Base-by-base conservation (phyloP, 2,329 filamentous ascomycete genomes). In the Allantophomopsis cytisporea region DNA sequence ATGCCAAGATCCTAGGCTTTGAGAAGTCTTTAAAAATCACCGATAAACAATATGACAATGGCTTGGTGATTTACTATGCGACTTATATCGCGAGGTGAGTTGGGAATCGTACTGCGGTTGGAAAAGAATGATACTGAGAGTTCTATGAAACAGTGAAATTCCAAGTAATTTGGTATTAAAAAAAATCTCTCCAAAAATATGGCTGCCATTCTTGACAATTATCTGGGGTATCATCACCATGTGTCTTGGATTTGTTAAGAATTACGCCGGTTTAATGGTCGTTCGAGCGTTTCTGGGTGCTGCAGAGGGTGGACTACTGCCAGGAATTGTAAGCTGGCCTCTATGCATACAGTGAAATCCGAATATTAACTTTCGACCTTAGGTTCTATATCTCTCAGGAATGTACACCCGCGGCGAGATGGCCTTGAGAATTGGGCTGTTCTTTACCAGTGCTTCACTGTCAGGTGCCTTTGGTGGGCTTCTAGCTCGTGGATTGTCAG, bases 141-240 rank as follows among this genome's bases (percentile, higher is more conserved):
- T 13, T 11, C 10, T 31, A 11, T 15, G 20, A 5, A 15, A 31
- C 35, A 63, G 7, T 20, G 71, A 76, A 44, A 65, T 75, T 13
- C 72, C 72, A 2, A 68, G 64, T 43, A 76, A 76, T 53, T 58
- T 75, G 35, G 63, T 71, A 52, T 65, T 76, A 59, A 73, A 71
- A 54, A 60, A 58, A 23, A 56, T 54, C 5, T 52, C 50, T 2
- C 77, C 78, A 2, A 70, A 70, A 28, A 66, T 71, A 39, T 81
- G 76, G 65, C 62, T 83, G 43, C 67, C 76, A 4, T 73, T 76
- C 54, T 79, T 84, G 50, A 71, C 74, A 7, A 54, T 65, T 2
- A 55, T 68, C 2, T 84, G 80, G 79, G 80, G 80, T 2, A 66
- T 86, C 31, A 73, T 81, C 2, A 78, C 77, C 1, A 67, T 80